A percentile compares a stretch with the other conserved stretches of the same genome.
Evolutionary conservation across 495 filamentous ascomycete genomes (phyloP).

Genomic region (Jackrogersella multiformis): DNA sequence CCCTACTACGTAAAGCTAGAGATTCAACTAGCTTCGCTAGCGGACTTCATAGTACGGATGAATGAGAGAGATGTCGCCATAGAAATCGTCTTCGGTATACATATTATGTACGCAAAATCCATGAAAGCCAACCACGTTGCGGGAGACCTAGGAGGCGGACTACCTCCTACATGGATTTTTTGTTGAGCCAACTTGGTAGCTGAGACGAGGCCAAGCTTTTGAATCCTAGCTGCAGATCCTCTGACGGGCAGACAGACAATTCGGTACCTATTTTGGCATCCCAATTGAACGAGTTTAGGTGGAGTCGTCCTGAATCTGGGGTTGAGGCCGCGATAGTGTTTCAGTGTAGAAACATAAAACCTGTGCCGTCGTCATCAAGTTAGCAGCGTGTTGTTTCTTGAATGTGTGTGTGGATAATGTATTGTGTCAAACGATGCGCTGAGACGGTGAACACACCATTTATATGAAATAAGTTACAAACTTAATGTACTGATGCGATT

Average conservation of each 20-base stretch:
- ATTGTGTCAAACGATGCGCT: constrained; percentile 4
- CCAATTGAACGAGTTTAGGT: constrained; percentile 12
- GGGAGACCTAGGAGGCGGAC: constrained; percentile 7
- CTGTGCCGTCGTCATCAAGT: background rate
- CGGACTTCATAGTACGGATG: background rate
- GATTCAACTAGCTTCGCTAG: constrained; percentile 3
- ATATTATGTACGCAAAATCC: background rate
- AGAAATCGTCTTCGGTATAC: too few relatives aligned
- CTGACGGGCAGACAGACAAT: constrained; percentile 10
- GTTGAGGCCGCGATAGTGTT: constrained; percentile 22
- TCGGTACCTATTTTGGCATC: constrained; percentile 8
- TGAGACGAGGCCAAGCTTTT: constrained; percentile 38
- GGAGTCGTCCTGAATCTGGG: constrained; percentile 26
- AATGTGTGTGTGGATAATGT: background rate
- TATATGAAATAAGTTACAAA: background rate
- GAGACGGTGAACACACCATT: constrained; percentile 16
- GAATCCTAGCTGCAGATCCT: constrained; percentile 36
- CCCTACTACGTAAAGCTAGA: background rate
- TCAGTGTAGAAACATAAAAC: constrained; percentile 38
- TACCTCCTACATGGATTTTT: constrained; percentile 14
- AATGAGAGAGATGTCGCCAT: too few relatives aligned
- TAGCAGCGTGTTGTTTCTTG: background rate
- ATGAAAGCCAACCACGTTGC: background rate
- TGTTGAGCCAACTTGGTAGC: constrained; percentile 16
- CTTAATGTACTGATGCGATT: constrained; percentile 10